These are phyloP conservation scores for Talaromyces nanjingensis DNA, from an alignment of 495 filamentous ascomycete genomes.

Conservation along the genomic window DNA sequence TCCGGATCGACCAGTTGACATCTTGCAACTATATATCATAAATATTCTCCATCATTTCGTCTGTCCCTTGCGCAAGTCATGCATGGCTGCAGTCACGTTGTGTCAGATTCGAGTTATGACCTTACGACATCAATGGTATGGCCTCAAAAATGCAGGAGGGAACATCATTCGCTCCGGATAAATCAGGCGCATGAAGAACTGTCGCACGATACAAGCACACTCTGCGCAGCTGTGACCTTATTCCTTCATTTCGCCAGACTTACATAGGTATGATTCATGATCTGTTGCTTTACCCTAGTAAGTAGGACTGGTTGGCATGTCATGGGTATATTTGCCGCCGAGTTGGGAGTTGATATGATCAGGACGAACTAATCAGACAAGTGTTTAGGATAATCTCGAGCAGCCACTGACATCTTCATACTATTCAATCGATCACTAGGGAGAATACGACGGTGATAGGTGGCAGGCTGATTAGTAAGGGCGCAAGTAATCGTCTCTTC, in stretches of 20 bases:
- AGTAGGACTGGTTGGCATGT: not conserved
- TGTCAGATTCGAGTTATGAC: not conserved
- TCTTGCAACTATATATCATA: not conserved
- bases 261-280: not conserved
- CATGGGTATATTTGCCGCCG: not conserved
- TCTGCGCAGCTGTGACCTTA: no score
- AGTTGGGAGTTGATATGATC: not conserved
- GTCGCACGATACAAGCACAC: not conserved
- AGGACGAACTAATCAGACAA: not conserved
- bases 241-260: no score
- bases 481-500: not conserved
- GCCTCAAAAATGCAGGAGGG: not conserved
- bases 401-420: not conserved
- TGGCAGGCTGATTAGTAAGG: not conserved
- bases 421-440: not conserved
- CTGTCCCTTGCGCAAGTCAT: not conserved
- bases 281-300: not conserved
- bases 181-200: conserved; percentile 1
- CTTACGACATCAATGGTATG: not conserved
- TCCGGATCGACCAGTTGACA: conserved; percentile 5
- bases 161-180: not conserved
- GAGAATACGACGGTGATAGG: not conserved
- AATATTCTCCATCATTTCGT: not conserved
- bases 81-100: not conserved
- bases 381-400: not conserved